Conservation (phyloP, 768 basidiomycete species). For the Mycena galericulata region DNA sequence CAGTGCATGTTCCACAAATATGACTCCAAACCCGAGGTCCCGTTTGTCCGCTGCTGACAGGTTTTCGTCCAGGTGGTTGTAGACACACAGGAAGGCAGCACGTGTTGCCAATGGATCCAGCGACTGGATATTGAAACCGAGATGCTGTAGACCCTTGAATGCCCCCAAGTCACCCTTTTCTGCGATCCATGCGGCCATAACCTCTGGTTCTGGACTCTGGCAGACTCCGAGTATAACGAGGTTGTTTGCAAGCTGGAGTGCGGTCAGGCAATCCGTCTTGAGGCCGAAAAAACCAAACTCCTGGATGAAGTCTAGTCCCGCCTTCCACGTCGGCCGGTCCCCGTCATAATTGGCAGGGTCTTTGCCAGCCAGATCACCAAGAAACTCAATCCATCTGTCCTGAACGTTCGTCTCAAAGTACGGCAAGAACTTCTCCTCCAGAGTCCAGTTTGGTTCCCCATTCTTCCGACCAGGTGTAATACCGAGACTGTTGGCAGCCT, state of each 20-base stretch:
- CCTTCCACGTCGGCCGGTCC: no score
- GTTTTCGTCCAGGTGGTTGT: conserved; percentile 19
- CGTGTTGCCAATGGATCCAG: conserved; percentile 6
- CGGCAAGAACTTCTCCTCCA: no score
- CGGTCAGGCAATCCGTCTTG: conserved; percentile 23
- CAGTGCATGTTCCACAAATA: conserved; percentile 37
- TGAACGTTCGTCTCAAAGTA: no score
- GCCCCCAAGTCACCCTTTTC: conserved; percentile 18
- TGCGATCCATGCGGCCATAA: conserved; percentile 30
- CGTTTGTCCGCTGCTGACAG: conserved; percentile 27
- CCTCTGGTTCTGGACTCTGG: neutral
- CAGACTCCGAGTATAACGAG: conserved; percentile 27
- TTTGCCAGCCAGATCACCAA: no score
- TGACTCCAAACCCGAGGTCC: conserved; percentile 30
- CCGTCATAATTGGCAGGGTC: no score
- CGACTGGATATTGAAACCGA: conserved; percentile 19
- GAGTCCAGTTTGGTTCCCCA: no score
- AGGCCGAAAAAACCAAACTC: neutral
- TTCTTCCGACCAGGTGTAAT: no score
- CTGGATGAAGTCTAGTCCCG: conserved; percentile 4
- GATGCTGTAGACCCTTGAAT: conserved; percentile 14
- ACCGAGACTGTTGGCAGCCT: no score
- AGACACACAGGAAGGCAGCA: conserved; percentile 25
- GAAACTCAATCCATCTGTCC: no score
- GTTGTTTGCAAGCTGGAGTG: conserved; percentile 31